Conservation (phyloP, 345 rosid genomes). For the Melaleuca quinquenervia region DNA sequence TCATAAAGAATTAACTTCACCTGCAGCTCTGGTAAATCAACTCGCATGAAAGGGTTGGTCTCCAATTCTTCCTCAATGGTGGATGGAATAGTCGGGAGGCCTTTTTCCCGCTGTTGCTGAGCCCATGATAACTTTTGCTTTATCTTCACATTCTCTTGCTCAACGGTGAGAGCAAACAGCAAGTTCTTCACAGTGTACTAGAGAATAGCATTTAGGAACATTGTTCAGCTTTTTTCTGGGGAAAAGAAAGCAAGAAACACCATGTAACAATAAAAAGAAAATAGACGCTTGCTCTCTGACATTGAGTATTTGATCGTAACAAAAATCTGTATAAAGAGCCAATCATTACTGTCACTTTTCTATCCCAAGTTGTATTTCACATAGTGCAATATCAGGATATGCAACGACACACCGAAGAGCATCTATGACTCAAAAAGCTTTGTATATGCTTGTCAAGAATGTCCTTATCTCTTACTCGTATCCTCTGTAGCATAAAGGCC, state of each 20-base stretch:
- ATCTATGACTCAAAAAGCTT: neutral
- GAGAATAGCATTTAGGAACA: slow-evolving; percentile 1
- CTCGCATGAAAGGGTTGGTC: slow-evolving; percentile 86
- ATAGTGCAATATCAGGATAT: neutral
- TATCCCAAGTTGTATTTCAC: neutral
- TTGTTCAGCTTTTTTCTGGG: neutral
- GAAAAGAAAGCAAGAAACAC: neutral
- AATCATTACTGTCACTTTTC: neutral
- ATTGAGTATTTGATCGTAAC: neutral
- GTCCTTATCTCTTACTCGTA: neutral
- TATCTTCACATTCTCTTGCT: slow-evolving; percentile 58
- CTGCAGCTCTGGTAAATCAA: slow-evolving; percentile 51
- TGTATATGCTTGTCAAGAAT: neutral
- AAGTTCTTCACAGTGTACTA: slow-evolving; percentile 92
- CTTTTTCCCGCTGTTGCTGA: slow-evolving; percentile 51
- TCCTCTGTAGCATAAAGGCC: neutral
- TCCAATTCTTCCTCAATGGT: slow-evolving; percentile 77
- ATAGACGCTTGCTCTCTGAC: neutral
- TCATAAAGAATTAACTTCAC: slow-evolving; percentile 5
- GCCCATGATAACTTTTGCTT: slow-evolving; percentile 79
- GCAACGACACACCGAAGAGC: neutral
- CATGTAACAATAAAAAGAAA: neutral
- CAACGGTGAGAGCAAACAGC: slow-evolving; percentile 71
- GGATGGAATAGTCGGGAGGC: slow-evolving; percentile 79
- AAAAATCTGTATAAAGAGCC: neutral